Evolutionary conservation across 768 basidiomycete genomes (phyloP).

Genomic region (Psilocybe sp.): DNA sequence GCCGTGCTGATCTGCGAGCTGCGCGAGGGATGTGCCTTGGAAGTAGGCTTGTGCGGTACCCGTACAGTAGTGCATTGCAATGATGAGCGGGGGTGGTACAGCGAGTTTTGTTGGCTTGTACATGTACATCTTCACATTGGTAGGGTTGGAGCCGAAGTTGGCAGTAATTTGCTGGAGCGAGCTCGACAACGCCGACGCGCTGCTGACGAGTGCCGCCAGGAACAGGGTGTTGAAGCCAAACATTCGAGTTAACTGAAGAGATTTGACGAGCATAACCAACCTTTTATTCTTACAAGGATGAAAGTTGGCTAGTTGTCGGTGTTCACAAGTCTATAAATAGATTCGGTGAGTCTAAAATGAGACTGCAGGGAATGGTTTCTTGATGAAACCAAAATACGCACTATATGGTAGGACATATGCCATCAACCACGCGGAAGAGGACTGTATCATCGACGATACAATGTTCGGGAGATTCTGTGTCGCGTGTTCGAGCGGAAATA

Average conservation of each 20-base stretch:
- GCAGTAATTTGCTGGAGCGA: conserved; percentile 34
- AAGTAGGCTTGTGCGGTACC: conserved; percentile 53
- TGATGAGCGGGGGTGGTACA: conserved; percentile 39
- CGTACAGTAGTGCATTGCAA: conserved; percentile 52
- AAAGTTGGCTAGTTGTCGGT: no score
- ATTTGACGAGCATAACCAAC: no score
- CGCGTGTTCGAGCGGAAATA: no score
- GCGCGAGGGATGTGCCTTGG: conserved; percentile 42
- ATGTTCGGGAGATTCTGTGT: no score
- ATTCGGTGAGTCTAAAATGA: no score
- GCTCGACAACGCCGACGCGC: conserved; percentile 11
- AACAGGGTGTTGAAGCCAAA: conserved; percentile 11
- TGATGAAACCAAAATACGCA: no score
- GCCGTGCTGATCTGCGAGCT: conserved; percentile 46
- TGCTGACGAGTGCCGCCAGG: neutral
- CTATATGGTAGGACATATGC: no score
- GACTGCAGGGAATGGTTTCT: no score
- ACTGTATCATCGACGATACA: no score
- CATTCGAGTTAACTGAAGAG: conserved; percentile 1
- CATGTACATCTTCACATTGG: conserved; percentile 43
- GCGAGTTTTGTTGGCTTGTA: conserved; percentile 38
- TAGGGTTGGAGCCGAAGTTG: conserved; percentile 52
- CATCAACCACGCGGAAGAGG: no score
- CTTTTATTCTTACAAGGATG: no score
- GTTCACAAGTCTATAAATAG: no score